phyloP scores from a whole-genome alignment of 1,284 basidiomycete genomes.

The Ceratobasidium sp. region DNA sequence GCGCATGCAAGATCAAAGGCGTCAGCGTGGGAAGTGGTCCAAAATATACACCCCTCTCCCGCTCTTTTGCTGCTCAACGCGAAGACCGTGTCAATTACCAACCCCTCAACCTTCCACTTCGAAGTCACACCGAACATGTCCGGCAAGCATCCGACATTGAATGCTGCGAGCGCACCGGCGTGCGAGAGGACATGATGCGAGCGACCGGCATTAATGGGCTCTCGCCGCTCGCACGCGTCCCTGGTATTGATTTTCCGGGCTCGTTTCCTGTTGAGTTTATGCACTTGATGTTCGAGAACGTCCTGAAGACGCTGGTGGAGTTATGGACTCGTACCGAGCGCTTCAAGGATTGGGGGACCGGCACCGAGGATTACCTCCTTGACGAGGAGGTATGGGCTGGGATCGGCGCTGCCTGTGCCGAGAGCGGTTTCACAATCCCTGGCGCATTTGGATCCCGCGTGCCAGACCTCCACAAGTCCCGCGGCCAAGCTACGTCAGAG shows the following conservation, averaged over 20 bases:
- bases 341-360: neutral
- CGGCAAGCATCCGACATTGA: slow-evolving; percentile 34
- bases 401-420: slow-evolving; percentile 59
- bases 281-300: slow-evolving; percentile 49
- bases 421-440: slow-evolving; percentile 59
- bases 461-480: slow-evolving; percentile 60
- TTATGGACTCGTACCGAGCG: slow-evolving; percentile 36
- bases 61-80: neutral
- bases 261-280: slow-evolving; percentile 50
- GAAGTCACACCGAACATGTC: slow-evolving; percentile 40
- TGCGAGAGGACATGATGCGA: too few species aligned
- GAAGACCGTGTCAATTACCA: too few species aligned
- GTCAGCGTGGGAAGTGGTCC: neutral
- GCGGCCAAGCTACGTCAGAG: slow-evolving; percentile 55
- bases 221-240: slow-evolving; percentile 28
- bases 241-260: slow-evolving; percentile 22
- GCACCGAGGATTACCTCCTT: slow-evolving; percentile 52
- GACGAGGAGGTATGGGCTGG: slow-evolving; percentile 55
- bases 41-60: slow-evolving; percentile 39
- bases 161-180: neutral
- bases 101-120: slow-evolving; percentile 39
- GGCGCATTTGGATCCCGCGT: slow-evolving; percentile 60
- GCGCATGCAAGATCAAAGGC: slow-evolving; percentile 42
- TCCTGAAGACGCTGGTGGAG: slow-evolving; percentile 29
- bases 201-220: slow-evolving; percentile 44